Conservation (phyloP, 345 rosid genomes). For the Eucalyptus shirleyi region DNA sequence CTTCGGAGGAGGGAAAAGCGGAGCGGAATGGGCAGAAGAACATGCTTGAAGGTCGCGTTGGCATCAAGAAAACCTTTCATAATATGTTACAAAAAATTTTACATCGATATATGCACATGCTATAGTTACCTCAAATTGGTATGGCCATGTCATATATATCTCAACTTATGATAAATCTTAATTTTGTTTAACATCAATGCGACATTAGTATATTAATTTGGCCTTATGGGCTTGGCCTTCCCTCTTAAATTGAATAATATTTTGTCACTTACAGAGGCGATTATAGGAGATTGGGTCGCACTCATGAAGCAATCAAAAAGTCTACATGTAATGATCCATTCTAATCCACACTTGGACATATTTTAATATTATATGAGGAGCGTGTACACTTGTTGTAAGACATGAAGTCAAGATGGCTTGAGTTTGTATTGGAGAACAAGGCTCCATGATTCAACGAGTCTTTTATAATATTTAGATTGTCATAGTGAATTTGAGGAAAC, state of each 20-base stretch:
- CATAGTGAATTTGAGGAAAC: background rate
- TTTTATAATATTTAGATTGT: background rate
- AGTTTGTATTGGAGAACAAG: background rate
- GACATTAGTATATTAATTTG: background rate
- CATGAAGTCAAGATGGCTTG: background rate
- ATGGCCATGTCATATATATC: background rate
- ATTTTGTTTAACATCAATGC: background rate
- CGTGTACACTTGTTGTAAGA: background rate
- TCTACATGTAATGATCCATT: background rate
- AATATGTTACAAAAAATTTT: background rate
- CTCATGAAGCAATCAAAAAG: too few relatives aligned
- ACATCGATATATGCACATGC: background rate
- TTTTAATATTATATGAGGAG: too few relatives aligned
- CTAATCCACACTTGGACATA: background rate
- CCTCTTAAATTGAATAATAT: background rate
- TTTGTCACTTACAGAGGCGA: background rate
- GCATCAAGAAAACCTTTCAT: too few relatives aligned
- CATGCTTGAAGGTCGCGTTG: background rate
- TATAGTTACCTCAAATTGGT: background rate
- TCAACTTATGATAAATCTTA: background rate
- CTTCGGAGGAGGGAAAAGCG: background rate
- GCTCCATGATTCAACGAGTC: background rate
- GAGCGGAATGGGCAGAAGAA: background rate
- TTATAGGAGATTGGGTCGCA: background rate
- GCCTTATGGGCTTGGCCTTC: background rate